Percentiles rank a stretch among this genome's conserved stretches.
These are phyloP conservation scores for Deinandra increscens DNA, from an alignment of 129 eudicot species.

Conservation along the genomic window DNA sequence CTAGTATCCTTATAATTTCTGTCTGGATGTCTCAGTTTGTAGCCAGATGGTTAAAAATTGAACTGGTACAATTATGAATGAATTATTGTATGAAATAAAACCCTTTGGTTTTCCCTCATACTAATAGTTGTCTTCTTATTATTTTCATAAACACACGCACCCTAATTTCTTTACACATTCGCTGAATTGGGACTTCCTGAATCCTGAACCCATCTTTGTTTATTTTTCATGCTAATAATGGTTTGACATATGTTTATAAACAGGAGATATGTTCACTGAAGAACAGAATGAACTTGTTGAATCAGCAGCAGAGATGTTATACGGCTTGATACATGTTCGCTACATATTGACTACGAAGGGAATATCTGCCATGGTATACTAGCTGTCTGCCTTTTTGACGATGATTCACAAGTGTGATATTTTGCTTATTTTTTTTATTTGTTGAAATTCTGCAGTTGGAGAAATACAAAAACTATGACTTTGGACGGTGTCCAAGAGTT, in stretches of 20 bases:
- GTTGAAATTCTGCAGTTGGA: constrained; percentile 52
- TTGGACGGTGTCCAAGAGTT: constrained; percentile 98
- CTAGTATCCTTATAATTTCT: not conserved
- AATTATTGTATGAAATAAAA: not conserved
- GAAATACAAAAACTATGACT: constrained; percentile 86
- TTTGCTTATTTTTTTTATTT: not conserved
- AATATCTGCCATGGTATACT: constrained; percentile 81
- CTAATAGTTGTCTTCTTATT: no score
- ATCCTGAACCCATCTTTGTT: constrained; percentile 1
- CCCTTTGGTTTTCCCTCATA: not conserved
- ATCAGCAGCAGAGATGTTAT: constrained; percentile 94
- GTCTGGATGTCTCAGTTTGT: not conserved
- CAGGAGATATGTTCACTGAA: constrained; percentile 86
- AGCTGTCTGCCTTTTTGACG: not conserved
- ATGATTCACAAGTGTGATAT: not conserved
- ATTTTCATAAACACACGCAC: not conserved
- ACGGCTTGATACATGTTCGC: constrained; percentile 84
- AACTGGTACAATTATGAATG: constrained; percentile 14
- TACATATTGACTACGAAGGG: constrained; percentile 82
- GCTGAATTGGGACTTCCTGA: not conserved
- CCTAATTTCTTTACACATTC: not conserved
- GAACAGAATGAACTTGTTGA: constrained; percentile 92
- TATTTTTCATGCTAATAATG: not conserved
- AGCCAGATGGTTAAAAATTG: not conserved
- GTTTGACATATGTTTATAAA: constrained; percentile 18